Conservation (phyloP, 768 basidiomycete genomes). For the Termitomyces heimii region DNA sequence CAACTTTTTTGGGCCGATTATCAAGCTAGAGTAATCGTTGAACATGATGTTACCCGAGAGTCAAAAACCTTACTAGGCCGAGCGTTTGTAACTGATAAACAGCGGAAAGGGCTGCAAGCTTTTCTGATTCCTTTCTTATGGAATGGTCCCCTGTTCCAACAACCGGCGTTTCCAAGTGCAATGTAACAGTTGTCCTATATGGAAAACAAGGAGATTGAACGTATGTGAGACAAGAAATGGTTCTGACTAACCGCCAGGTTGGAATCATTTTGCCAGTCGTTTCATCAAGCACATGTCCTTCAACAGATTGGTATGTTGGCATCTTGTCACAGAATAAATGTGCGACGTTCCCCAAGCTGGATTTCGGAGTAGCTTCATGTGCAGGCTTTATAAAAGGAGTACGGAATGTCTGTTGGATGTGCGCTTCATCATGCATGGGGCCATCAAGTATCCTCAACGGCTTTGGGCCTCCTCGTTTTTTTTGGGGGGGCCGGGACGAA, state of each 20-base stretch:
- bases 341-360: constrained; percentile 35
- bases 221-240: background rate
- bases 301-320: constrained; percentile 27
- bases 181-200: constrained; percentile 33
- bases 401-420: constrained; percentile 25
- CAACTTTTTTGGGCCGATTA: constrained; percentile 18
- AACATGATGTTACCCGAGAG: background rate
- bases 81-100: constrained; percentile 60
- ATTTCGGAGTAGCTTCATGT: constrained; percentile 30
- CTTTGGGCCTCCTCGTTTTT: constrained; percentile 9
- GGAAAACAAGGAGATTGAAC: background rate
- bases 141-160: constrained; percentile 57
- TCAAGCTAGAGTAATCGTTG: constrained; percentile 27
- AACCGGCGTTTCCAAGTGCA: constrained; percentile 35
- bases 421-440: constrained; percentile 27
- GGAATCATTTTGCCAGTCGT: constrained; percentile 13
- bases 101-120: constrained; percentile 71
- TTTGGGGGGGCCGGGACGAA: constrained; percentile 11
- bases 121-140: constrained; percentile 59
- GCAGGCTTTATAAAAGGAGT: constrained; percentile 24
- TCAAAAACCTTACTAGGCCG: constrained; percentile 50
- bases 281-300: constrained; percentile 21
- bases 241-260: constrained; percentile 40
- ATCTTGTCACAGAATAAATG: constrained; percentile 18
- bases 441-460: constrained; percentile 19